Conservation (phyloP, 2,329 filamentous ascomycete genomes). For the Cryphonectria carpinicola region DNA sequence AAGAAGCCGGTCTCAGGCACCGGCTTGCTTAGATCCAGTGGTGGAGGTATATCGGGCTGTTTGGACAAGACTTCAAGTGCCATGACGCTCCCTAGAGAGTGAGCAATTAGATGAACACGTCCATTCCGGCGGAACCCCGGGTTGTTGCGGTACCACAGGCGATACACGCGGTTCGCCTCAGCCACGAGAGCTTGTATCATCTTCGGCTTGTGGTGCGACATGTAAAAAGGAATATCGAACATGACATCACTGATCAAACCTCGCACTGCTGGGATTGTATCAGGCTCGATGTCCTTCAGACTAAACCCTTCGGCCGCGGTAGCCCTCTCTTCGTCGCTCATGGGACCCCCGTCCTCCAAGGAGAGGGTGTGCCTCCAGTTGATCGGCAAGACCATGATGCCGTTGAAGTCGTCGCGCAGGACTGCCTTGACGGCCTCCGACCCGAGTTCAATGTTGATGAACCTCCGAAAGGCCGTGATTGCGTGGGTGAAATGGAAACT, state of each 20-base stretch:
- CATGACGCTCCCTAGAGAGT: constrained; percentile 95
- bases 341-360: constrained; percentile 77
- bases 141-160: constrained; percentile 93
- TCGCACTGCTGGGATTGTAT: constrained; percentile 88
- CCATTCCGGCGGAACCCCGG: constrained; percentile 80
- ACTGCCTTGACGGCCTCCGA: constrained; percentile 74
- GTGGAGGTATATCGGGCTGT: constrained; percentile 75
- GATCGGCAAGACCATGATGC: constrained; percentile 90
- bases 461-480: constrained; percentile 85
- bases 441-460: constrained; percentile 82
- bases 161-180: constrained; percentile 95
- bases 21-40: constrained; percentile 46
- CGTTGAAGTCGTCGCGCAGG: constrained; percentile 77
- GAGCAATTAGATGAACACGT: constrained; percentile 88
- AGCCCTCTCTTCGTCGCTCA: constrained; percentile 56
- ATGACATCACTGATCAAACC: constrained; percentile 96
- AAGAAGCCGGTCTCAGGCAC: constrained; percentile 64
- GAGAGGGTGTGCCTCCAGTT: constrained; percentile 93
- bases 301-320: constrained; percentile 62
- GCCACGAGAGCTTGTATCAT: constrained; percentile 89
- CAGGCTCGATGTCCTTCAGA: constrained; percentile 88
- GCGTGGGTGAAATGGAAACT: constrained; percentile 97
- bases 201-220: constrained; percentile 92
- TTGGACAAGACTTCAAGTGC: constrained; percentile 86
- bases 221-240: constrained; percentile 97